phyloP scores from a whole-genome alignment of 768 basidiomycete species.

The Trametes cingulata region DNA sequence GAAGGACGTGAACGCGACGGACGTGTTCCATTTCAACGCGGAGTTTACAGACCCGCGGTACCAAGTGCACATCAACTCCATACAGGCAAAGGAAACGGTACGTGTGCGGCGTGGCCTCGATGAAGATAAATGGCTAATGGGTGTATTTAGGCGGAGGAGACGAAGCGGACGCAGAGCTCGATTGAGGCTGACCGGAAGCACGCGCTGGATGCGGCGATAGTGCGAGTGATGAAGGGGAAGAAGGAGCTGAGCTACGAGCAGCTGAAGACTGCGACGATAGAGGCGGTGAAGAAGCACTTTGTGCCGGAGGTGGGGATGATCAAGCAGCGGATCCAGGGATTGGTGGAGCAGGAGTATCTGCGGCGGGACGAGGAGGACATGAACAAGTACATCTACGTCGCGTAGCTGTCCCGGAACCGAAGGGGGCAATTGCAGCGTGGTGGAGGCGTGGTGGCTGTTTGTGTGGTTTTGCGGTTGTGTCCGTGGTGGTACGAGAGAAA shows the following conservation, averaged over 20 bases:
- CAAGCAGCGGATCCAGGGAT: conserved; percentile 77
- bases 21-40: conserved; percentile 80
- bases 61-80: conserved; percentile 92
- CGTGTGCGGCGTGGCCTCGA: conserved; percentile 29
- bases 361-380: conserved; percentile 71
- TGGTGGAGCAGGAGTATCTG: conserved; percentile 89
- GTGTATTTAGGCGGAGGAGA: conserved; percentile 75
- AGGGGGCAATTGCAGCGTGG: background rate
- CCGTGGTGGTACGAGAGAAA: no score
- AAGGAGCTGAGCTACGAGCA: conserved; percentile 82
- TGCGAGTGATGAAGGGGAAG: conserved; percentile 92
- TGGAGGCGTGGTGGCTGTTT: background rate
- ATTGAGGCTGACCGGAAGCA: conserved; percentile 88
- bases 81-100: conserved; percentile 92
- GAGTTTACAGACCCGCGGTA: conserved; percentile 77
- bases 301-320: conserved; percentile 81
- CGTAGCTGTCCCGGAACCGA: conserved; percentile 38
- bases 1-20: conserved; percentile 72
- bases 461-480: background rate
- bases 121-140: background rate
- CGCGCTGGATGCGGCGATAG: conserved; percentile 91
- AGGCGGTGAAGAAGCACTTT: conserved; percentile 87
- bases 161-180: conserved; percentile 73
- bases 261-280: conserved; percentile 80
- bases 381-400: conserved; percentile 78